These are phyloP conservation scores for Geopyxis carbonaria DNA, from an alignment of 495 filamentous ascomycete genomes.

Conservation along the genomic window DNA sequence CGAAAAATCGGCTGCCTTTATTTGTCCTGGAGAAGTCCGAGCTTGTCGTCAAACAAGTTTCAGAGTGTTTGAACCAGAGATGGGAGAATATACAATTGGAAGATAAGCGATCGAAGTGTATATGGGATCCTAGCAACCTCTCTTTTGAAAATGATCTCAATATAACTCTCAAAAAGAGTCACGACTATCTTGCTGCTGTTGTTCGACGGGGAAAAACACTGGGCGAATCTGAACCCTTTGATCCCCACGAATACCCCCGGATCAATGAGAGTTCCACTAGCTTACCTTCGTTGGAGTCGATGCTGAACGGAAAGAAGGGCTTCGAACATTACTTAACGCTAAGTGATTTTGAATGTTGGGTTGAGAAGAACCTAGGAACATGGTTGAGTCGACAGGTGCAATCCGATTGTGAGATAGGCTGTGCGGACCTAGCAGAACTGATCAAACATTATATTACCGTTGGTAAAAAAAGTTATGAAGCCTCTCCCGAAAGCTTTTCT, in stretches of 20 bases:
- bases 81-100: slow-evolving; percentile 2
- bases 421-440: slow-evolving; percentile 17
- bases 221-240: too few relatives aligned
- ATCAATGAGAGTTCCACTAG: too few relatives aligned
- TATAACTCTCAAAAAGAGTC: slow-evolving; percentile 5
- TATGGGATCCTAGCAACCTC: slow-evolving; percentile 1
- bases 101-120: not conserved
- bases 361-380: slow-evolving; percentile 22
- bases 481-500: slow-evolving; percentile 37
- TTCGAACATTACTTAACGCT: slow-evolving; percentile 5
- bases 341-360: slow-evolving; percentile 32
- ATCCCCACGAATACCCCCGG: too few relatives aligned
- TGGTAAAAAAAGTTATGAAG: slow-evolving; percentile 26
- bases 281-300: too few relatives aligned
- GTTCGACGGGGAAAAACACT: too few relatives aligned
- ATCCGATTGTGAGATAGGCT: too few relatives aligned
- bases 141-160: slow-evolving; percentile 1
- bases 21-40: slow-evolving; percentile 6
- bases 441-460: slow-evolving; percentile 25
- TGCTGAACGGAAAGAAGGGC: not conserved
- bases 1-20: slow-evolving; percentile 14
- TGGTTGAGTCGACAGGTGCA: slow-evolving; percentile 28
- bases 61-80: not conserved
- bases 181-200: too few relatives aligned
- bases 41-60: not conserved